Evolutionary conservation across 345 rosid genomes (phyloP), one percentile per base, ranked within the genome.

Genomic region (Balakata baccata): DNA sequence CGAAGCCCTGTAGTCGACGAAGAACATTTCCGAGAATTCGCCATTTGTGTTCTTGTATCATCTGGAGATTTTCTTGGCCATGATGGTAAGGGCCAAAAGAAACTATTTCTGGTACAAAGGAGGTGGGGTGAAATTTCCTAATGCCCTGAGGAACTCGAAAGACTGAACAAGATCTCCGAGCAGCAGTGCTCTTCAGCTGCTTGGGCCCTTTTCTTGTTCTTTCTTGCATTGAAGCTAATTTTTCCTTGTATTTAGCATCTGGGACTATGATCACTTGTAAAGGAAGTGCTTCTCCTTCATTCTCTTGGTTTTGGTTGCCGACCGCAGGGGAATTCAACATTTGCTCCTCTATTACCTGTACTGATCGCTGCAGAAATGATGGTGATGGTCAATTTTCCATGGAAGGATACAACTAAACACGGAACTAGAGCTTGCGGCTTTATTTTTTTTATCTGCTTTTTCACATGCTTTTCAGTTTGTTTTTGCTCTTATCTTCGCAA

Each of bases 41-140:
- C 58, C 58, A 53, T 53, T 53, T 53, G 58, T 53, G 58, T 11
- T 58, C 62, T 23, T 58, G 14, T 11, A 58, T 58, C 61, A 57
- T 57, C 34, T 57, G 25, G 25, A 57, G 61, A 25, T 57, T 11
- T 22, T n/a, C 8, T 57, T 58, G 29, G 14, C 38, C 62, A 58
- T 58, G 38, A 38, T 58, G 7, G 16, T 58, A 58, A 22, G 62
- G 62, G 5, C 62, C 62, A 23, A 58, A 23, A 2, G 62, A 58
- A 9, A 58, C 37, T 8, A 58, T 22, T 58, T 58, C 62, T 1
- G 38, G 62, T 23, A 1, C 3, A 10, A 22, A 58, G 62, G 62
- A 9, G 0, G 1, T 22, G 16, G 62, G 62, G 38, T 58, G 62
- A 58, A 58, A 34, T 2, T 58, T 58, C 23, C 0, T 53, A 18